A percentile compares a stretch with the other conserved stretches of the same genome.
Evolutionary conservation across 768 basidiomycete genomes (phyloP).

Genomic region (Leccinum subtestaceum): DNA sequence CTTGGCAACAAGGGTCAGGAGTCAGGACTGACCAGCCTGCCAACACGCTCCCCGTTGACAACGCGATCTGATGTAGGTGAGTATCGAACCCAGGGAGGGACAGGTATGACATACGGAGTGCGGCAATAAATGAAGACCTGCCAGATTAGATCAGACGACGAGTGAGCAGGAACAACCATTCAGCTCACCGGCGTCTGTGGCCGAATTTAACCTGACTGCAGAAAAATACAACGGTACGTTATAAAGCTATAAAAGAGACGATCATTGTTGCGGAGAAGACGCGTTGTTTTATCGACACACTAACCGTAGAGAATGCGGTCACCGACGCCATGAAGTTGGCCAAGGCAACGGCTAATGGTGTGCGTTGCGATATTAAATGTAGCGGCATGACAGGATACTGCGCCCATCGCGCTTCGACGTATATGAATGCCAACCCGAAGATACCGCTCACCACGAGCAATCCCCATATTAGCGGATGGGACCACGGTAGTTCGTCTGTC

Average conservation of each 20-base stretch:
- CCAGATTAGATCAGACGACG: constrained; percentile 11
- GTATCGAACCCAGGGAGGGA: constrained; percentile 8
- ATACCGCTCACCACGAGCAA: constrained; percentile 58
- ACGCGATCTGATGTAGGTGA: constrained; percentile 53
- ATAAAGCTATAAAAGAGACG: constrained; percentile 54
- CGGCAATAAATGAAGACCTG: constrained; percentile 84
- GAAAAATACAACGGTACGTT: constrained; percentile 89
- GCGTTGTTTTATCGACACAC: constrained; percentile 9
- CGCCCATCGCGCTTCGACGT: constrained; percentile 76
- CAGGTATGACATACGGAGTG: constrained; percentile 63
- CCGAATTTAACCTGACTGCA: constrained; percentile 66
- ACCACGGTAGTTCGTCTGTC: constrained; percentile 76
- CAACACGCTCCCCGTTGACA: constrained; percentile 81
- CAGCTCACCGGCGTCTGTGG: constrained; percentile 66
- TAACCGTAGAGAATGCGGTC: constrained; percentile 77
- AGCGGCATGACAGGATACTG: constrained; percentile 91
- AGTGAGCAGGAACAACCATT: background rate
- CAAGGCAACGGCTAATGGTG: constrained; percentile 77
- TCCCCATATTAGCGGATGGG: constrained; percentile 66
- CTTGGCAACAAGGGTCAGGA: constrained; percentile 12
- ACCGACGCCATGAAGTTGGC: constrained; percentile 77
- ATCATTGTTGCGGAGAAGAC: constrained; percentile 2
- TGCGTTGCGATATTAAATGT: constrained; percentile 69
- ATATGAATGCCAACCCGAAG: constrained; percentile 59
- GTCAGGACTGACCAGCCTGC: constrained; percentile 68